phyloP scores from a whole-genome alignment of 495 filamentous ascomycete genomes.

The Aspergillus taichungensis region DNA sequence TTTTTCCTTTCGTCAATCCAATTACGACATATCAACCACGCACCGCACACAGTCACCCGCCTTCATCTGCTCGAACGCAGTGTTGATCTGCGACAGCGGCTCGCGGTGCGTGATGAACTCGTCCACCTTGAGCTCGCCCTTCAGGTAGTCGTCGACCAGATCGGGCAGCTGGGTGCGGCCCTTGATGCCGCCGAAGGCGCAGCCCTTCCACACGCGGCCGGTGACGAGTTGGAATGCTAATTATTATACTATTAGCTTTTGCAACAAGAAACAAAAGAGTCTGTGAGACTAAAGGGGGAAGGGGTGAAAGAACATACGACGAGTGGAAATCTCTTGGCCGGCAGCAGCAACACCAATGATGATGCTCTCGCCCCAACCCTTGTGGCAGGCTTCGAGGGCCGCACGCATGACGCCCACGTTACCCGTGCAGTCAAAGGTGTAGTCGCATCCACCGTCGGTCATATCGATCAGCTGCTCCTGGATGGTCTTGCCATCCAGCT shows the following conservation, averaged over 20 bases:
- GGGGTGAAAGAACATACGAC: constrained; percentile 61
- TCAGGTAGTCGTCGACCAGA: constrained; percentile 84
- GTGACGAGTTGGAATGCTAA: constrained; percentile 97
- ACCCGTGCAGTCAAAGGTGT: constrained; percentile 98
- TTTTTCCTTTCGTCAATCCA: not conserved
- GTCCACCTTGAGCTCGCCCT: constrained; percentile 89
- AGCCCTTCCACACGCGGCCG: constrained; percentile 94
- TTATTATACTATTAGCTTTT: not conserved
- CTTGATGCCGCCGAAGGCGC: constrained; percentile 97
- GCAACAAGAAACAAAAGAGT: too few species aligned
- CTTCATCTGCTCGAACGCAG: constrained; percentile 90
- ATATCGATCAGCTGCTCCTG: constrained; percentile 90
- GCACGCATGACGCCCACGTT: constrained; percentile 95
- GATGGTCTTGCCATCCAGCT: constrained; percentile 65
- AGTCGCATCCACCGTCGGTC: constrained; percentile 98
- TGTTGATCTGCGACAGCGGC: constrained; percentile 70
- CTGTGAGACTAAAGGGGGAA: too few species aligned
- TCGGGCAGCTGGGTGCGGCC: constrained; percentile 84
- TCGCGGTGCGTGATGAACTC: constrained; percentile 99
- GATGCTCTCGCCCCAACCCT: constrained; percentile 98
- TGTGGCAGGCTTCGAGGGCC: constrained; percentile 95
- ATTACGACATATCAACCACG: constrained; percentile 42
- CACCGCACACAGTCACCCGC: constrained; percentile 90
- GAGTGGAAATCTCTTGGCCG: constrained; percentile 90
- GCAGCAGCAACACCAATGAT: constrained; percentile 97